These are phyloP conservation scores for Epichloe gansuensis DNA, from an alignment of 2,329 filamentous ascomycete genomes.

Conservation along the genomic window DNA sequence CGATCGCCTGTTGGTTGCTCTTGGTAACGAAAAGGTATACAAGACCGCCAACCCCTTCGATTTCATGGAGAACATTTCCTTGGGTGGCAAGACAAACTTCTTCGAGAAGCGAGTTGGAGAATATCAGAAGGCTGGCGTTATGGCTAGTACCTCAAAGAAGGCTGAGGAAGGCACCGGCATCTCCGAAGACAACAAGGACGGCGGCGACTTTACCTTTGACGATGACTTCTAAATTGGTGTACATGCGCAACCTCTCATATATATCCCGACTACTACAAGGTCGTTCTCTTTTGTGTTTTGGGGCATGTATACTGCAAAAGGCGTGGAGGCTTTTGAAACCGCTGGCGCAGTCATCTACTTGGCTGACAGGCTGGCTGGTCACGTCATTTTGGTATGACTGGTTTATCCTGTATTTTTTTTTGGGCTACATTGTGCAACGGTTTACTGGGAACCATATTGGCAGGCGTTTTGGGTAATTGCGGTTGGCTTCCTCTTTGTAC, in stretches of 20 bases:
- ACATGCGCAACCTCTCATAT: conserved; percentile 12
- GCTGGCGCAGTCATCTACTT: not conserved
- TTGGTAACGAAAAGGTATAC: conserved; percentile 92
- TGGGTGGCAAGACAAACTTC: conserved; percentile 99
- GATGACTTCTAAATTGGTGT: conserved; percentile 72
- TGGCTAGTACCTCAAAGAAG: conserved; percentile 74
- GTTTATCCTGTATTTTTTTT: conserved; percentile 3
- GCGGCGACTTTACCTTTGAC: conserved; percentile 82
- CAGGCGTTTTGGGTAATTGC: conserved; percentile 10
- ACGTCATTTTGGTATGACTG: not conserved
- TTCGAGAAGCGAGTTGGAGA: conserved; percentile 99
- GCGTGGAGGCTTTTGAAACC: conserved; percentile 6
- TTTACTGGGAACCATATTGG: conserved; percentile 6
- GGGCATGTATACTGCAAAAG: conserved; percentile 12
- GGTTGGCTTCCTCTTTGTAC: not conserved
- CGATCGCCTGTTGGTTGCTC: conserved; percentile 81
- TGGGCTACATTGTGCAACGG: conserved; percentile 1
- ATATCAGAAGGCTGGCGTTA: conserved; percentile 99
- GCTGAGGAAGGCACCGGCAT: conserved; percentile 39
- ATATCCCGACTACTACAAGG: conserved; percentile 3
- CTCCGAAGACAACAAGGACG: conserved; percentile 38
- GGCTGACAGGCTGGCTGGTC: not conserved
- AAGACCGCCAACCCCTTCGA: conserved; percentile 93
- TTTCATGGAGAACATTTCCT: conserved; percentile 99
- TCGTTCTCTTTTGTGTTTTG: conserved; percentile 8